Evolutionary conservation across 306 rosid genomes (phyloP).

Genomic region (Macrotyloma uniflorum): DNA sequence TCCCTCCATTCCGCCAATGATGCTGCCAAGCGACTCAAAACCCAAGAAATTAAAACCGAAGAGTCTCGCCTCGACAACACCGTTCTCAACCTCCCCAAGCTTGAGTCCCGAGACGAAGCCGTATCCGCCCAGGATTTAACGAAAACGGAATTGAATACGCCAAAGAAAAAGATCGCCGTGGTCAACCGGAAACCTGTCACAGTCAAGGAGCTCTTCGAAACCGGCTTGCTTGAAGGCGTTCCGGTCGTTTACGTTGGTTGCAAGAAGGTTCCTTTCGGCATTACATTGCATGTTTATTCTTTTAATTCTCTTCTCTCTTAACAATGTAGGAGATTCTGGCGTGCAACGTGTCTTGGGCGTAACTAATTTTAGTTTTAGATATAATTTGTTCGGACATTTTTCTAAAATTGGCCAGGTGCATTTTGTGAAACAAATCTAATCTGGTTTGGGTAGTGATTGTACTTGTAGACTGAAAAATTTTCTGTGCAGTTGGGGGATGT

Average conservation of each 20-base stretch:
- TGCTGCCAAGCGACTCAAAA: conserved; percentile 25
- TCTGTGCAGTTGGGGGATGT: background rate
- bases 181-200: conserved; percentile 67
- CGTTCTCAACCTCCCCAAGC: conserved; percentile 37
- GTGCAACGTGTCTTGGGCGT: background rate
- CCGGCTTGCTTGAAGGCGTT: conserved; percentile 94
- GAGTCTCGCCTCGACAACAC: conserved; percentile 16
- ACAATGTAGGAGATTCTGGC: background rate
- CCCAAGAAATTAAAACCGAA: background rate
- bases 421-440: background rate
- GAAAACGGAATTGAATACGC: conserved; percentile 34
- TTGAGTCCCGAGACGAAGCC: background rate
- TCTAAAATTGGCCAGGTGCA: background rate
- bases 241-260: conserved; percentile 86
- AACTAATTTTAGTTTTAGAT: background rate
- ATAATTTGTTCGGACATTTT: background rate
- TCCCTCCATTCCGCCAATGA: conserved; percentile 42
- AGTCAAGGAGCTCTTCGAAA: conserved; percentile 85
- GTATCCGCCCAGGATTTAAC: background rate
- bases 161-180: conserved; percentile 55
- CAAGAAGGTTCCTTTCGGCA: conserved; percentile 61
- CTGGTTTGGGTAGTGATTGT: background rate
- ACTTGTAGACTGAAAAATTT: conserved; percentile 2
- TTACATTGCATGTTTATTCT: conserved; percentile 7
- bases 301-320: background rate